Conservation (phyloP, 495 filamentous ascomycete genomes). For the Cercophora samala region DNA sequence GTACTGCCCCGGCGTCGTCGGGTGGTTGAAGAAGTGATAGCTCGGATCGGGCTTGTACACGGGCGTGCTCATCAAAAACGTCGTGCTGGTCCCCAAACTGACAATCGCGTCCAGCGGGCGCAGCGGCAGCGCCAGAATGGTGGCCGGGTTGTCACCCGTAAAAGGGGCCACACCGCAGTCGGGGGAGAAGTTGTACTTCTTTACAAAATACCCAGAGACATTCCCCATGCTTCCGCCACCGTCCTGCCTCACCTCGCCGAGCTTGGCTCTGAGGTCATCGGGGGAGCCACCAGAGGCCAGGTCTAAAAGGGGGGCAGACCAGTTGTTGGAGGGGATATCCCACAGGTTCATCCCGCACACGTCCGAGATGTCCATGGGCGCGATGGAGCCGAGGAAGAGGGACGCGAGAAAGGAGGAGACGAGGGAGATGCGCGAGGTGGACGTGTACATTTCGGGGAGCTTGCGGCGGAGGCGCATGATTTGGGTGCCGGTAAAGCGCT, state of each 20-base stretch:
- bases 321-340: conserved; percentile 73
- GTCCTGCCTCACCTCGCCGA: conserved; percentile 75
- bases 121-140: conserved; percentile 85
- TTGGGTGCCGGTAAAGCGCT: conserved; percentile 98
- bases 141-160: conserved; percentile 94
- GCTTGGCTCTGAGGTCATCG: conserved; percentile 67
- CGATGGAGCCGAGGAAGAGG: conserved; percentile 78
- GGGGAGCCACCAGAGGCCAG: conserved; percentile 66
- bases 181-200: conserved; percentile 70
- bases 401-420: conserved; percentile 95
- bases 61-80: conserved; percentile 93
- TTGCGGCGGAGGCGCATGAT: conserved; percentile 82
- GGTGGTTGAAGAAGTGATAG: conserved; percentile 88
- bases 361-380: conserved; percentile 90
- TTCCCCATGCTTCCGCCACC: conserved; percentile 74
- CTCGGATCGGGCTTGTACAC: conserved; percentile 82
- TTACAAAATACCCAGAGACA: conserved; percentile 71
- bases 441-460: conserved; percentile 73
- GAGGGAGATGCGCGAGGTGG: conserved; percentile 81
- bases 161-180: conserved; percentile 77
- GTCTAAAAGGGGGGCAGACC: conserved; percentile 68
- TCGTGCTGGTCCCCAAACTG: conserved; percentile 90
- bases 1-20: conserved; percentile 73
- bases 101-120: conserved; percentile 87
- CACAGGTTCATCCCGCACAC: conserved; percentile 96